Evolutionary conservation across 2,329 filamentous ascomycete genomes (phyloP), one percentile per base, ranked within the genome.

Genomic region (Coniella vitis): DNA sequence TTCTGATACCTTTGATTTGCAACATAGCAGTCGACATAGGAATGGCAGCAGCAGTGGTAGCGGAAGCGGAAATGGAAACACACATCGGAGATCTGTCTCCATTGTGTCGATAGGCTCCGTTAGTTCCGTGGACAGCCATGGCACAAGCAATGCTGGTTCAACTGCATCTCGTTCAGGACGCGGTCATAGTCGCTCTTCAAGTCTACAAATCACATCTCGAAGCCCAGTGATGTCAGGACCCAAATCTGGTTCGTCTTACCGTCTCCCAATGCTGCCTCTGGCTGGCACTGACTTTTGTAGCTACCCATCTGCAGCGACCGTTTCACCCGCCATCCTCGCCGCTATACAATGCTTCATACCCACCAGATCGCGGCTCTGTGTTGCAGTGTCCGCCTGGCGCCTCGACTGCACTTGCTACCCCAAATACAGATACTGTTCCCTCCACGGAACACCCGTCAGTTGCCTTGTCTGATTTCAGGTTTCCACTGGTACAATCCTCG

Each of bases 171-270:
- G 79, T 45, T 76, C 79, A 17, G 62, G 61, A 16, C 80, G 81
- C 57, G 79, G 83, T 4, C 90, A 95, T 70, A 81, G 75, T 41
- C 78, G 90, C 45, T 89, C 89, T 34, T 81, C 87, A 20, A 95
- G 90, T 69, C 69, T 95, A 52, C 90, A 95, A 63, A 84, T 91
- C 56, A 63, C 80, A 54, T 72, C 81, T 40, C 73, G 73, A 54
- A 54, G 61, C 60, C 55, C 66, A 60, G 43, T 66, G 61, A 59
- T 68, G 66, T 76, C 63, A 58, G 71, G 65, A 43, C 71, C 66
- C 52, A 64, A 68, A 22, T 71, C 68, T 22, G 67, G 68, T 58
- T n/a, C 14, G 40, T 42, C 25, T 16, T 21, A 54, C 60, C 55
- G 57, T 64, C n/a, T 54, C 35, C 42, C 21, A 17, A 43, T 22